Conservation (phyloP, 129 eudicot species). For the Ambrosia artemisiifolia region DNA sequence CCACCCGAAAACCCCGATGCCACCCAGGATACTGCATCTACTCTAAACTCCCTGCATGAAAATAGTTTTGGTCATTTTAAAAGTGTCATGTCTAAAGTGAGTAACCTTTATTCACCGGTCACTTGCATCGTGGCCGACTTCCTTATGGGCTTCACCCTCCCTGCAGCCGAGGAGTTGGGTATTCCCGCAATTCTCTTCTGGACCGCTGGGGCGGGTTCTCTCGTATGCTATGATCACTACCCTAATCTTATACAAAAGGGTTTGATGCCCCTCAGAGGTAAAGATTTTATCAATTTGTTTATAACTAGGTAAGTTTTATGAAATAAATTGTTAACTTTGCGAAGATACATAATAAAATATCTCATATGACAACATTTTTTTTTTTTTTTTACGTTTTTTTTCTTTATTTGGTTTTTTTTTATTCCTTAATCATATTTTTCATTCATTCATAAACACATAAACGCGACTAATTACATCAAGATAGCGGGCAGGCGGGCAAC, state of each 20-base stretch:
- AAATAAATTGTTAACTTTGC: no score
- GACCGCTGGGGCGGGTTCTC: slow-evolving; percentile 26
- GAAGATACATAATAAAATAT: no score
- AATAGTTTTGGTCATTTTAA: slow-evolving; percentile 31
- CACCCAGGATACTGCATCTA: slow-evolving; percentile 18
- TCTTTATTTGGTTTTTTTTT: no score
- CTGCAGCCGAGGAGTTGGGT: slow-evolving; percentile 24
- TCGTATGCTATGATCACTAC: slow-evolving; percentile 26
- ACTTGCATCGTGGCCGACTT: slow-evolving; percentile 38
- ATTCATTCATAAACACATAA: no score
- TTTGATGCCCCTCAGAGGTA: slow-evolving; percentile 40
- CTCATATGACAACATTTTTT: no score
- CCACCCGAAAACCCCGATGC: slow-evolving; percentile 28
- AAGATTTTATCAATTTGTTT: background rate
- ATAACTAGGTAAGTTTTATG: no score
- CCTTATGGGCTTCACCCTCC: slow-evolving; percentile 30
- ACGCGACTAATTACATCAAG: no score
- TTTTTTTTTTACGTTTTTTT: no score
- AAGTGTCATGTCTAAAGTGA: slow-evolving; percentile 21
- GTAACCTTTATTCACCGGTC: slow-evolving; percentile 26
- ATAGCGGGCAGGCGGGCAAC: no score
- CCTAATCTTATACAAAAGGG: slow-evolving; percentile 34
- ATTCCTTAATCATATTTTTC: no score
- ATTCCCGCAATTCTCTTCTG: slow-evolving; percentile 32
- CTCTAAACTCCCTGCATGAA: slow-evolving; percentile 21